Evolutionary conservation across 1,284 basidiomycete genomes (phyloP).

Genomic region (Pseudozyma sp.): DNA sequence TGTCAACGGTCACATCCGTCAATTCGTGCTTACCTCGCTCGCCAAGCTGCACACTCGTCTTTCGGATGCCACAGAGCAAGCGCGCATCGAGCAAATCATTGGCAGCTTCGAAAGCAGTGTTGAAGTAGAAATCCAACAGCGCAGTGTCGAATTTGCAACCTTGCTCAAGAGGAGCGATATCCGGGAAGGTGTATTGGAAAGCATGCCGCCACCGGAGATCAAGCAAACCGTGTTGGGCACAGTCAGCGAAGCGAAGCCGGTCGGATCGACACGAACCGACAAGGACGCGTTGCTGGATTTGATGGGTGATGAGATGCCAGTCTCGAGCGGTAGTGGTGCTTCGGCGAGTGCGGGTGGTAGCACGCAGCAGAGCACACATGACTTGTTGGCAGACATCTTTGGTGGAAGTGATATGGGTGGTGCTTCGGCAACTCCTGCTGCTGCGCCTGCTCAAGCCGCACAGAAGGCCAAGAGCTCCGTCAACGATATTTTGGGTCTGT

Average conservation of each 20-base stretch:
- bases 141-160: constrained; percentile 92
- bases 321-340: constrained; percentile 14
- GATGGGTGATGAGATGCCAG: constrained; percentile 63
- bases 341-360: constrained; percentile 11
- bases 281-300: constrained; percentile 60
- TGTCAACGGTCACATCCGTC: constrained; percentile 87
- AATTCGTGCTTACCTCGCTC: constrained; percentile 89
- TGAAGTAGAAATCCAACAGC: constrained; percentile 94
- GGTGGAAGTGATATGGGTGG: constrained; percentile 73
- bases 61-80: constrained; percentile 74
- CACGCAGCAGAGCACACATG: constrained; percentile 79
- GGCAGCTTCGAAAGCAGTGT: constrained; percentile 81
- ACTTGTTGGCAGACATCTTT: constrained; percentile 93
- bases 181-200: constrained; percentile 89
- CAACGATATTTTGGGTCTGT: constrained; percentile 91
- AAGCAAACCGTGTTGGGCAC: constrained; percentile 70
- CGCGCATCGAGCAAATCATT: constrained; percentile 81
- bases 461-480: constrained; percentile 74
- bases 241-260: constrained; percentile 63
- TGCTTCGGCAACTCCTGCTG: constrained; percentile 69
- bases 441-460: constrained; percentile 29
- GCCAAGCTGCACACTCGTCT: constrained; percentile 88
- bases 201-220: constrained; percentile 97
- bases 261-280: constrained; percentile 60
- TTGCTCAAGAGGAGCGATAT: constrained; percentile 79